Conservation (phyloP, 345 rosid species). For the Leavenworthia alabamica region DNA sequence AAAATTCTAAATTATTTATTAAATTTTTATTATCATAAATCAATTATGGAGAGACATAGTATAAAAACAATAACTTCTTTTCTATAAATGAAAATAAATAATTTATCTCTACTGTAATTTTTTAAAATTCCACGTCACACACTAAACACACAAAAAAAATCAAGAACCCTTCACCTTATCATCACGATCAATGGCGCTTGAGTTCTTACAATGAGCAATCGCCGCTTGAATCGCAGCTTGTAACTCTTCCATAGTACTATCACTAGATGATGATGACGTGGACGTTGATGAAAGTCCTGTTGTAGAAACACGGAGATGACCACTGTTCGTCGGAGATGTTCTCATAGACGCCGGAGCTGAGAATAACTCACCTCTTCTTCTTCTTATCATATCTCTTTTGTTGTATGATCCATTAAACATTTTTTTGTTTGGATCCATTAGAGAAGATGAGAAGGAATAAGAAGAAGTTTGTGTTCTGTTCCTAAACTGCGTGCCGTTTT, state of each 20-base stretch:
- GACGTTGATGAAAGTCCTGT: constrained; percentile 35
- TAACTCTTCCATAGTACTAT: constrained; percentile 90
- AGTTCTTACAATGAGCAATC: constrained; percentile 95
- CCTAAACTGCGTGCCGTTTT: constrained; percentile 32
- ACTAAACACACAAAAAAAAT: constrained; percentile 23
- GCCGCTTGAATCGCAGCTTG: constrained; percentile 98
- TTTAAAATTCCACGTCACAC: constrained; percentile 23
- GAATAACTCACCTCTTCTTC: constrained; percentile 43
- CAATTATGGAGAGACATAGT: constrained; percentile 9
- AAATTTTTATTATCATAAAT: background rate
- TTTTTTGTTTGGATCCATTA: constrained; percentile 23
- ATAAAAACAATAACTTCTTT: constrained; percentile 8
- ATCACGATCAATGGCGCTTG: constrained; percentile 43
- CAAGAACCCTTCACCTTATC: constrained; percentile 32
- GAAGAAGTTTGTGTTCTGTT: constrained; percentile 35
- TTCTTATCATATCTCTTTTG: constrained; percentile 35
- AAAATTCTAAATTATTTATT: background rate
- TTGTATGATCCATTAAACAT: constrained; percentile 8
- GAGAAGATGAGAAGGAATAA: constrained; percentile 21
- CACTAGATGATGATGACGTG: constrained; percentile 43
- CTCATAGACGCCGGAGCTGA: constrained; percentile 93
- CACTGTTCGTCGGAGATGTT: constrained; percentile 81
- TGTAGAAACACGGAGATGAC: constrained; percentile 35
- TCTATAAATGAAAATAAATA: constrained; percentile 10
- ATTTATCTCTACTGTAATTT: constrained; percentile 2